Conservation (phyloP, 352 stramenopile species). For the Phytophthora litchii region DNA sequence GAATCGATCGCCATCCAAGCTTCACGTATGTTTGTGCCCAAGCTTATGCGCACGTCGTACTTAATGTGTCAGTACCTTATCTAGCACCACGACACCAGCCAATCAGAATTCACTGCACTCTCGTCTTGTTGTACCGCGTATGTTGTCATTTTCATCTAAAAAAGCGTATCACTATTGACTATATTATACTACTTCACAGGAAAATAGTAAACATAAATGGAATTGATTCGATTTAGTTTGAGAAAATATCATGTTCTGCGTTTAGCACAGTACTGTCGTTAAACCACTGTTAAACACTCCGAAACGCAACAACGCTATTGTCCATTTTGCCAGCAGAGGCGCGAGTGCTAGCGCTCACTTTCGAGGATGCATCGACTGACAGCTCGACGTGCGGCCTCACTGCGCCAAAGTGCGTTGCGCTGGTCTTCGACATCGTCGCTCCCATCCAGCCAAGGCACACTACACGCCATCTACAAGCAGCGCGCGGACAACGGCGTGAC, state of each 20-base stretch:
- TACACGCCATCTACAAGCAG: slow-evolving; percentile 67
- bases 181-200: too few species aligned
- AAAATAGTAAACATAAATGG: too few species aligned
- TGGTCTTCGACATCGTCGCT: slow-evolving; percentile 26
- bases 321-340: slow-evolving; percentile 15
- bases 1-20: too few species aligned
- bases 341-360: slow-evolving; percentile 1
- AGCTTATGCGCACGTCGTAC: slow-evolving; percentile 17
- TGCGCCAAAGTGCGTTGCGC: slow-evolving; percentile 5
- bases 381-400: slow-evolving; percentile 5
- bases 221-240: too few species aligned
- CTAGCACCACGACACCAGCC: slow-evolving; percentile 1
- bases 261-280: background rate
- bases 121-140: too few species aligned
- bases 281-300: slow-evolving; percentile 20
- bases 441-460: slow-evolving; percentile 27
- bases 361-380: slow-evolving; percentile 23
- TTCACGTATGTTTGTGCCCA: slow-evolving; percentile 14
- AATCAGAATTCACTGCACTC: slow-evolving; percentile 22
- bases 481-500: slow-evolving; percentile 63
- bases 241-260: background rate
- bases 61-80: background rate
- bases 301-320: slow-evolving; percentile 19
- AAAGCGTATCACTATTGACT: too few species aligned
- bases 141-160: too few species aligned